Evolutionary conservation across 257 asterid genomes (phyloP), one percentile per base, ranked within the genome.

Genomic region (Hygrophila difformis): DNA sequence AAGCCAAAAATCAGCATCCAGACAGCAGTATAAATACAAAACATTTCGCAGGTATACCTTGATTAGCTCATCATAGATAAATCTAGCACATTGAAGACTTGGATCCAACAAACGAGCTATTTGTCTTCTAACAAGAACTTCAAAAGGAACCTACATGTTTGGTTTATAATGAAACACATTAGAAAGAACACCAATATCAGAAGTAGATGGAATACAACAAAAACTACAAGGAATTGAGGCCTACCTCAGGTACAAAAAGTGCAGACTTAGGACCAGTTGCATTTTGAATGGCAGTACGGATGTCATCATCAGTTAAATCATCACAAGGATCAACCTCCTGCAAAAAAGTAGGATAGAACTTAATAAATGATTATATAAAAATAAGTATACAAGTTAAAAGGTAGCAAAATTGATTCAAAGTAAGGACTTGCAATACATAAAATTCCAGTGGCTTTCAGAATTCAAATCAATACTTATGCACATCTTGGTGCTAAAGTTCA

Each of bases 271-370:
- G 64, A 42, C 96, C 99, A 5, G 89, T 82, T 39, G 97, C 93
- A 69, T 91, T 91, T 68, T 82, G 97, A 59, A 91, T 70, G 64
- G 96, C 87, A 61, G 89, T 86, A 16, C 81, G 86, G 66, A 91
- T 91, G 66, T 91, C 97, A 50, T 78, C 92, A 67, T 86, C 93
- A 43, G 95, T 86, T 68, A 91, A 76, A 68, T 69, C 81, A 60
- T 87, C 95, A 63, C 99, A 91, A 39, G 99, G 99, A 60, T 91
- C 95, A 44, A 91, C 86, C 23, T 82, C 97, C 99, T 91, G 81
- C 67, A 55, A 52, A 51, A 51, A 64, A 21, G 13, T 28, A 48
- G n/a, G n/a, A n/a, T n/a, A n/a, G n/a, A n/a, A n/a, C n/a, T n/a
- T n/a, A n/a, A n/a, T n/a, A n/a, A n/a, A n/a, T n/a, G n/a, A n/a